Conservation (phyloP, 192 early-diverging fungal genomes). For the Linnemannia schmuckeri region DNA sequence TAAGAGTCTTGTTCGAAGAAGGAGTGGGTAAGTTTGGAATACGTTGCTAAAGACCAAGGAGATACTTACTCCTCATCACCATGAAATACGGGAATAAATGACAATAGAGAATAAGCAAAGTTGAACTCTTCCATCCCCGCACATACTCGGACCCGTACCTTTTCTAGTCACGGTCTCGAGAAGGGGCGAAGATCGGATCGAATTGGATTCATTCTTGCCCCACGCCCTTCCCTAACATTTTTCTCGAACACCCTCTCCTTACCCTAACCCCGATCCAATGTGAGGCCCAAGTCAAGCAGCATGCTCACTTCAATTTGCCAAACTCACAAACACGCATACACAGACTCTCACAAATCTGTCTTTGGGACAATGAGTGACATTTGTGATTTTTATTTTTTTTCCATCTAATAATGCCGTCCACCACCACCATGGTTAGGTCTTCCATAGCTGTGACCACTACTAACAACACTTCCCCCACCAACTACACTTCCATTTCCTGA, state of each 20-base stretch:
- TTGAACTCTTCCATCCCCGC: too few species aligned
- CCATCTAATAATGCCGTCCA: neutral
- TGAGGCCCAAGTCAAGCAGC: too few species aligned
- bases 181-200: neutral
- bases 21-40: constrained; percentile 30
- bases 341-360: too few species aligned
- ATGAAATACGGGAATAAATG: neutral
- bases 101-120: neutral
- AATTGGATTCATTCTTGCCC: constrained; percentile 6
- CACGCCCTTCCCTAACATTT: neutral
- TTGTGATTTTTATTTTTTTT: too few species aligned
- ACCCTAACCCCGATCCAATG: too few species aligned
- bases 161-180: neutral
- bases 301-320: too few species aligned
- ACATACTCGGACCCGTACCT: neutral
- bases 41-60: neutral
- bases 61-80: neutral
- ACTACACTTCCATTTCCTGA: constrained; percentile 34
- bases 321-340: too few species aligned
- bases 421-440: neutral
- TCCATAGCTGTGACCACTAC: constrained; percentile 27
- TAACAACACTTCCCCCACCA: constrained; percentile 31
- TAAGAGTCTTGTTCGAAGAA: constrained; percentile 1
- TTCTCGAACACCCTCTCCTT: neutral
- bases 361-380: too few species aligned